Percentiles rank a stretch among this genome's conserved stretches.
Evolutionary conservation across 805 yeast species (phyloP).

Genomic region (Lipomyces chichibuensis): DNA sequence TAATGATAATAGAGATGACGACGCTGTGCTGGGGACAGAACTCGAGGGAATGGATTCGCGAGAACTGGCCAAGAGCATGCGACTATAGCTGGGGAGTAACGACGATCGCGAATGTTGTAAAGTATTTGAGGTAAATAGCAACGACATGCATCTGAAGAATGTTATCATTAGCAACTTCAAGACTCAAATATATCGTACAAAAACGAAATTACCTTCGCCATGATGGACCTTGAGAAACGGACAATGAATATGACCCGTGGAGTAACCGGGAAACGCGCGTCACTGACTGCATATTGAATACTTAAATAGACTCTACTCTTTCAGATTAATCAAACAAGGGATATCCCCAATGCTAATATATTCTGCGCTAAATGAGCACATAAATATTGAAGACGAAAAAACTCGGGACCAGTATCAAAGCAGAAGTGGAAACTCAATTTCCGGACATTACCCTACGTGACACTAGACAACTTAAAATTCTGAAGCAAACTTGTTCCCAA

Average conservation of each 20-base stretch:
- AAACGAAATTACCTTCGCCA: neutral
- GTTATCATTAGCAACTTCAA: neutral
- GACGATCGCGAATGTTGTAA: constrained; percentile 16
- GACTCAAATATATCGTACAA: neutral
- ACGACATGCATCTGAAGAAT: constrained; percentile 7
- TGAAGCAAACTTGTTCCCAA: too few relatives aligned
- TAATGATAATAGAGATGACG: neutral
- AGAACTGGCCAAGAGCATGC: constrained; percentile 9
- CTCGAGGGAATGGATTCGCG: neutral
- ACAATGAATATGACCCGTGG: neutral
- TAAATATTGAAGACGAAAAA: constrained; percentile 13
- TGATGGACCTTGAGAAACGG: neutral
- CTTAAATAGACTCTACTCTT: neutral
- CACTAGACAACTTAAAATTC: neutral
- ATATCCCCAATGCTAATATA: neutral
- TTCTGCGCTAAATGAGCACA: neutral
- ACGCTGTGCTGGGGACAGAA: neutral
- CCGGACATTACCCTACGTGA: neutral
- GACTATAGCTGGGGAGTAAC: neutral
- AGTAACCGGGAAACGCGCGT: neutral
- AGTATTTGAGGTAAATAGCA: constrained; percentile 3
- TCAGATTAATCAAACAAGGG: neutral
- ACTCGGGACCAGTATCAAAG: constrained; percentile 11
- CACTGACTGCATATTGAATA: neutral
- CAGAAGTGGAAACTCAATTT: neutral